Base-by-base conservation (phyloP, 371 early-diverging fungal genomes). In the Amoeboaphelidium protococcarum region DNA sequence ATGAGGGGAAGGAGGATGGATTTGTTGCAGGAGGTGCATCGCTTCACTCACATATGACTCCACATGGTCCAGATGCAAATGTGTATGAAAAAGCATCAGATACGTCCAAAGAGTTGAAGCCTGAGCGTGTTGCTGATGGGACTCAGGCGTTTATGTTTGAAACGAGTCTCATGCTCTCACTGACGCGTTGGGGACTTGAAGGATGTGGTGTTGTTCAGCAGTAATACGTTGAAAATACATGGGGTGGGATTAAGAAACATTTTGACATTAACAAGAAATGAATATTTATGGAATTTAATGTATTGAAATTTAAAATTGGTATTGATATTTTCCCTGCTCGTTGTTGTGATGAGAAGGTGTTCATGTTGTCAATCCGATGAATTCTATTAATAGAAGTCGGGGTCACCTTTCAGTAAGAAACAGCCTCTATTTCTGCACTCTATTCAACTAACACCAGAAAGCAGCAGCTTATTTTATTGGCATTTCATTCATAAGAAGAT, bases 61-160 rank as follows among this genome's bases (percentile, higher is more conserved):
- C 90, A 19, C 95, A 94, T 57, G 88, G 92, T 0, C 95, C 95
- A 2, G 91, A 91, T 56, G 71, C 77, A 2, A 66, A 69, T 13
- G 82, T 86, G 0, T 84, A 86, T 53, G 69, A 72, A 42, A 68
- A 61, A 24, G 92, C 81, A 20, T 68, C 71, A 26, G 69, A 60
- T 2, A 80, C 74, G 26, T n/a, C n/a, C n/a, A n/a, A n/a, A n/a
- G 73, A 78, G 27, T 61, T 83, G 23, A 61, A 65, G 47, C 88
- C 90, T 12, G 67, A 69, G 25, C 75, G 83, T 48, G 75, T 89
- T 26, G 41, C 78, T 19, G 73, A 80, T 31, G 65, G 64, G 44
- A 80, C 84, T 2, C 73, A 80, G 65, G 77, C 92, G 0, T 94
- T 94, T 60, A 94, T 94, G 94, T 94, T 94, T 57, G 94, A 94